Conservation (phyloP, 306 rosid genomes). For the Prunus davidiana region DNA sequence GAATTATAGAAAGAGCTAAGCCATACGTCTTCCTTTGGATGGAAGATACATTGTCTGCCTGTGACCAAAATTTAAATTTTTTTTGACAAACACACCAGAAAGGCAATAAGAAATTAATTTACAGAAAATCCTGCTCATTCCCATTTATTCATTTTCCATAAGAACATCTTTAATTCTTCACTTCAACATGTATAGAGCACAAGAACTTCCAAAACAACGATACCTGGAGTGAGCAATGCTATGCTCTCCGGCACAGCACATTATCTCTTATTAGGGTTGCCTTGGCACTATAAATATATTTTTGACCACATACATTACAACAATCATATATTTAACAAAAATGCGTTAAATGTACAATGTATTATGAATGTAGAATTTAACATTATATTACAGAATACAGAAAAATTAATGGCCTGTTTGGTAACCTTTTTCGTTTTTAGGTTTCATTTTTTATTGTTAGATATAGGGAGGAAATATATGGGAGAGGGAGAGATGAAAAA, state of each 20-base stretch:
- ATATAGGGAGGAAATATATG: no score
- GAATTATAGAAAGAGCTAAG: constrained; percentile 80
- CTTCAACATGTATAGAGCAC: neutral
- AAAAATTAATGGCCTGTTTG: no score
- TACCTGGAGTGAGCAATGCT: no score
- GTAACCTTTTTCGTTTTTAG: no score
- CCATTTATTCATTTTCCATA: neutral
- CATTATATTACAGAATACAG: no score
- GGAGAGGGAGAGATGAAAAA: no score
- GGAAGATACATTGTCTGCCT: constrained; percentile 90
- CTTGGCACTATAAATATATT: neutral
- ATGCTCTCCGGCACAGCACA: neutral
- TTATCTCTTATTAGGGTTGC: neutral
- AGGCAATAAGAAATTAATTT: constrained; percentile 2
- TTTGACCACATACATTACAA: no score
- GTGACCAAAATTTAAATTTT: constrained; percentile 21
- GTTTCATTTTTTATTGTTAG: no score
- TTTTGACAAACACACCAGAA: constrained; percentile 2
- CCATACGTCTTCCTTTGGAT: constrained; percentile 84
- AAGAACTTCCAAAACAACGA: neutral
- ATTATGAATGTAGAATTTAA: no score
- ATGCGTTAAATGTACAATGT: neutral
- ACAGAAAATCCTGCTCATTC: neutral
- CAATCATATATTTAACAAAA: neutral
- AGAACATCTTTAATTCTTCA: neutral